phyloP scores from a whole-genome alignment of 176 grass and related monocot genomes.

The Stipa capillata region DNA sequence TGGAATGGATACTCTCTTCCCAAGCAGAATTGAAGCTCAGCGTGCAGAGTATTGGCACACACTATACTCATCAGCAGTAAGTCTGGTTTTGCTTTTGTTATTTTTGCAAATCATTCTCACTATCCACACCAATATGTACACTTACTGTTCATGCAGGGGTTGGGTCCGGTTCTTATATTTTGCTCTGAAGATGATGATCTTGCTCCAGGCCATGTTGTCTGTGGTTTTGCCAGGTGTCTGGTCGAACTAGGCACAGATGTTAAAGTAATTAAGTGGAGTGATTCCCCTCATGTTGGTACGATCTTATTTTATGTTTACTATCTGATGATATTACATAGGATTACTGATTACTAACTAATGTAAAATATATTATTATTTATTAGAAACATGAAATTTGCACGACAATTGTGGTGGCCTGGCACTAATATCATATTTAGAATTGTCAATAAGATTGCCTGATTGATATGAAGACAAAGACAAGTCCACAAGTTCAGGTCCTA shows the following conservation, averaged over 20 bases:
- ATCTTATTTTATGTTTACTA: constrained; percentile 2
- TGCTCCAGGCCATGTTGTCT: constrained; percentile 71
- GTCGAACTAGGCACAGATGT: constrained; percentile 71
- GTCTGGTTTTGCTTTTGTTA: not conserved
- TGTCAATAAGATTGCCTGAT: not conserved
- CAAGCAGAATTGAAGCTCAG: constrained; percentile 90
- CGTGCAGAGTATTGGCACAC: constrained; percentile 88
- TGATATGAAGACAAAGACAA: not conserved
- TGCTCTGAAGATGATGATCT: constrained; percentile 89
- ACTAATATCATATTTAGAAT: not conserved
- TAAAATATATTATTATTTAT: not conserved
- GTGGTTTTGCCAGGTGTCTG: constrained; percentile 57
- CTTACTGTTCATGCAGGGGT: constrained; percentile 44
- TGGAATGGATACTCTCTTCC: constrained; percentile 79
- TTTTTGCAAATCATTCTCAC: not conserved
- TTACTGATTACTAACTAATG: not conserved
- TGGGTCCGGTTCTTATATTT: constrained; percentile 85
- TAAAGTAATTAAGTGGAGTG: constrained; percentile 74
- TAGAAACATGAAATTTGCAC: constrained; percentile 1
- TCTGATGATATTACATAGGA: not conserved
- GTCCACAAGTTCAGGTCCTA: not conserved
- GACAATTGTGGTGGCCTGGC: not conserved
- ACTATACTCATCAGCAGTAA: constrained; percentile 86
- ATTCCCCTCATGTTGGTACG: constrained; percentile 61
- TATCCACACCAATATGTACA: not conserved